Base-by-base conservation (phyloP, 768 basidiomycete genomes). In the Kwoniella dendrophila region DNA sequence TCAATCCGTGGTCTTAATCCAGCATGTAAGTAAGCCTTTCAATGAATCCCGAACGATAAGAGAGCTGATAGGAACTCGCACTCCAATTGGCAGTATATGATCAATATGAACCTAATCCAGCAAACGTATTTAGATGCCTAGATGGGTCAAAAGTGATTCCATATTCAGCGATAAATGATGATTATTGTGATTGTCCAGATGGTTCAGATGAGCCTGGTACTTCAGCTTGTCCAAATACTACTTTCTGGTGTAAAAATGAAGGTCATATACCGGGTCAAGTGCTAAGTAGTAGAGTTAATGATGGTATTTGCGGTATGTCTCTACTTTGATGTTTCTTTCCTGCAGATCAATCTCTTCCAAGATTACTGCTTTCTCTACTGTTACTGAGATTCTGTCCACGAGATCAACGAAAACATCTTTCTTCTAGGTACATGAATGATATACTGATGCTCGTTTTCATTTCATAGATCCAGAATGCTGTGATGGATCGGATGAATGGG, bases 141-240 rank as follows among this genome's bases (percentile, higher is more conserved):
- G 88, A 93, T 70, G 88, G 87, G 22, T 87, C 86, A 0, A 87
- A 87, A 72, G 83, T 85, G 64, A 90, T 97, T 66, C 81, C 87
- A 1, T 92, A 87, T 87, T 79, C 81, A 33, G 86, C 89, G 20
- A 87, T 96, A 26, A 96, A 97, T 77, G 91, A 97, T 74, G 92
- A 97, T 79, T 92, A 87, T 71, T 97, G 93, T 74, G 93, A 97
- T 80, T 97, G 93, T 74, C 82, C 83, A 30, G 93, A 96, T 73
- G 92, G 92, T n/a, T 92, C 89, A 66, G 93, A 97, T 67, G 93
- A 97, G 76, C 93, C 93, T 77, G 93, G 93, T 88, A 94, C 92
- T 24, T 85, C 88, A 59, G 92, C 93, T 30, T 96, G 92, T 61
- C 18, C 75, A 4, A 84, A 87, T 66, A 84, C 82, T 24, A 80